phyloP scores from a whole-genome alignment of 2,329 filamentous ascomycete species.

The Domatiomyces globalis region DNA sequence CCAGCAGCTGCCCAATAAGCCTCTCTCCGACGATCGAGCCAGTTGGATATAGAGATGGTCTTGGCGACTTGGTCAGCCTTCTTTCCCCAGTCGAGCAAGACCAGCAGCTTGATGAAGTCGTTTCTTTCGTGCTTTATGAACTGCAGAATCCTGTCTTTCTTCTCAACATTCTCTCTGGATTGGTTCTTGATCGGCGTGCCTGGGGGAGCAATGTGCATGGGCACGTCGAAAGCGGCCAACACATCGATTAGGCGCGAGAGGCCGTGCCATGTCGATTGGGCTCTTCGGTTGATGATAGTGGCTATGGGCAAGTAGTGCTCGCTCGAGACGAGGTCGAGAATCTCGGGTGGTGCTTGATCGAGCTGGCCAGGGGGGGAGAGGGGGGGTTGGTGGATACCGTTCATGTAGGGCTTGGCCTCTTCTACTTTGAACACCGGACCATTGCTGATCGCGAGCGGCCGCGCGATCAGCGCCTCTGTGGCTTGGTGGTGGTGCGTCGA shows the following conservation, averaged over 20 bases:
- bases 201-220: conserved; percentile 26
- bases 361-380: background rate
- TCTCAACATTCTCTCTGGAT: conserved; percentile 49
- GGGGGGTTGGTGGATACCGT: background rate
- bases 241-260: conserved; percentile 56
- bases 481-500: background rate
- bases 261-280: conserved; percentile 70
- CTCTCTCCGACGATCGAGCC: conserved; percentile 51
- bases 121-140: conserved; percentile 69
- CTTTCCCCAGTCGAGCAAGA: conserved; percentile 80
- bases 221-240: conserved; percentile 53
- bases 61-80: conserved; percentile 66
- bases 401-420: background rate
- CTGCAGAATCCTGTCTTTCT: conserved; percentile 60
- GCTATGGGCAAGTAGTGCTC: conserved; percentile 48
- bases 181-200: conserved; percentile 21
- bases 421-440: background rate
- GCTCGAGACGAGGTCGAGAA: conserved; percentile 6
- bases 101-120: conserved; percentile 83
- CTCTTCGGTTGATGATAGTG: conserved; percentile 59
- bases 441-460: conserved; percentile 2
- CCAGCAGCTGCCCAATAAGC: conserved; percentile 48
- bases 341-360: conserved; percentile 2
- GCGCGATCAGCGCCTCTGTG: conserved; percentile 1
- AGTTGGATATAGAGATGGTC: conserved; percentile 72